Evolutionary conservation across 2,329 filamentous ascomycete species (phyloP), one percentile per base, ranked within the genome.

Genomic region (Aureobasidium sp.): DNA sequence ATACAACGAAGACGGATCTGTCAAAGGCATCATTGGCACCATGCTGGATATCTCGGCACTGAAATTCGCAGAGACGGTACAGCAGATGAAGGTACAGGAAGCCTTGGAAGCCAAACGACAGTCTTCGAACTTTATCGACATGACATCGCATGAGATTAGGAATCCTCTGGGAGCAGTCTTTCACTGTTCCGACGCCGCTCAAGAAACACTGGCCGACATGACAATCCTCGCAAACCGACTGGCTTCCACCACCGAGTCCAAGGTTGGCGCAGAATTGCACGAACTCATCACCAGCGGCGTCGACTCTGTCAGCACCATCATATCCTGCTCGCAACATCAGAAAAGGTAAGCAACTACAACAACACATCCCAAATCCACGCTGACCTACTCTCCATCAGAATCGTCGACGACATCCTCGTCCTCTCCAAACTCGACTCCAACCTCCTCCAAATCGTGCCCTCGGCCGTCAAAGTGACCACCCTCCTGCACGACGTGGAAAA

Each of bases 321-420:
- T 76, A 33, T 70, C 75, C 37, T 79, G 77, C 63, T 74, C 74
- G 74, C 33, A 77, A 33, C 51, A 79, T 60, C 75, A 78, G 61
- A 78, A 77, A 61, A 27, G 58, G 25, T 51, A 13, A 15, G 47
- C 17, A 17, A 17, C n/a, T 9, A 38, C 5, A 15, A 21, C 10
- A 3, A 23, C 11, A 11, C 4, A 11, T 19, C 0, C n/a, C 6
- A n/a, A 9, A 9, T 25, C 6, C n/a, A 6, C 45, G 19, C 59
- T 60, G 25, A 60, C n/a, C 11, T 38, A 19, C n/a, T 27, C 2
- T 10, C 17, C 4, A 2, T 5, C 25, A 45, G 53, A 23, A 78
- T 79, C 46, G 76, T 78, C 3, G 76, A 79, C 61, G 77, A 78
- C 60, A 73, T 79, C 0, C 65, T 79, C 23, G 78, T 75, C 1